Evolutionary conservation across 2,329 filamentous ascomycete genomes (phyloP), one percentile per base, ranked within the genome.

Genomic region (Mariannaea elegans): DNA sequence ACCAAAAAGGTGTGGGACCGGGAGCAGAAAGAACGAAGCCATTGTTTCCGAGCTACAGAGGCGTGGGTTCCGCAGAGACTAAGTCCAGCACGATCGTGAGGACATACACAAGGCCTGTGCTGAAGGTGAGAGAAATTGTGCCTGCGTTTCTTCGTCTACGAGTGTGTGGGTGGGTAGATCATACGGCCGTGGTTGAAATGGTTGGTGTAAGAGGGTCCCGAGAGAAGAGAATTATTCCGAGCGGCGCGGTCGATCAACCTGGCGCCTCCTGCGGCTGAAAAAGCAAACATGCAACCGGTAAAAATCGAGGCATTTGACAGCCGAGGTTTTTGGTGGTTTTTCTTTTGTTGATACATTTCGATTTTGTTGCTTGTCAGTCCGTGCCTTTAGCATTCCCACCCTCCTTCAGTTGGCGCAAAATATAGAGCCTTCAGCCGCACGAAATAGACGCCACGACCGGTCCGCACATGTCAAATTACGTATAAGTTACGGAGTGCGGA

Each of bases 261-360:
- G 45, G 50, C 45, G 56, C 23, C 56, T 59, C 44, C 56, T 44
- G 56, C 56, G 56, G 36, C 38, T 39, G 14, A 38, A 47, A 54
- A 54, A 46, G 32, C 23, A 54, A 54, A 16, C 23, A 51, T 2
- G 2, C 45, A 48, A 19, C 29, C n/a, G 5, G 34, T n/a, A 16
- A 13, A 8, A 38, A 19, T 9, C 10, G 13, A 18, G 48, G n/a
- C 34, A 51, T 41, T 18, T 32, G 14, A 14, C 27, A 19, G 14
- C n/a, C 8, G 8, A 24, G 3, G 16, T 19, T 47, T 16, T 18
- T 19, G 31, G 13, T 32, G n/a, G 38, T 18, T 10, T 41, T n/a
- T 14, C 31, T 32, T 27, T 31, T 32, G 24, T 5, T 36, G n/a
- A n/a, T 36, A 7, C 14, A 4, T n/a, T 36, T 13, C 32, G 6